Base-by-base conservation (phyloP, 257 asterid genomes). In the Dorcoceras hygrometricum region DNA sequence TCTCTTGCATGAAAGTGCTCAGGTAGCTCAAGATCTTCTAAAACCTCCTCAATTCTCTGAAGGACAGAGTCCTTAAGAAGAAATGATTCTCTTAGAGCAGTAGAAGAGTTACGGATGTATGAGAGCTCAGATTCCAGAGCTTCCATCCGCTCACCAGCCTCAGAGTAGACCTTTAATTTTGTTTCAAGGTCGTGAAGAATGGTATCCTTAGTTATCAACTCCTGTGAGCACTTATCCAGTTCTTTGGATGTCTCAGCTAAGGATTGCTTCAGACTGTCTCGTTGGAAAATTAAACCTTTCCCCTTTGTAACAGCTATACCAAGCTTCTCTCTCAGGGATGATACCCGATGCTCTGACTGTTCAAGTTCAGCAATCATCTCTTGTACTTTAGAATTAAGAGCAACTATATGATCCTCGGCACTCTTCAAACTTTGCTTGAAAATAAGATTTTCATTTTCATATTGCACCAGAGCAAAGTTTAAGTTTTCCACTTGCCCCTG, bases 131-230 rank as follows among this genome's bases (percentile, higher is more conserved):
- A 90, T 76, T 90, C 97, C 75, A 94, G 79, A 73, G 99, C 95
- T 84, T 90, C 99, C 96, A 83, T 91, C 73, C 99, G 96, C 78
- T 94, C 97, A 75, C 93, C 95, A 69, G 97, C 97, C 82, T 90
- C 97, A 23, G 92, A 83, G 81, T 86, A 90, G 69, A 86, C 88
- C 82, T 87, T 80, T 32, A 94, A 81, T 77, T 87, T 90, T 75
- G 85, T 70, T 80, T 94, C 97, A 58, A 94, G 88, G 75, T 94
- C 99, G 71, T 76, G 81, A 76, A 88, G 78, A 77, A 87, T 81
- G 22, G 70, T 81, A 75, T 94, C 99, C 81, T 85, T 90, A 51
- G 80, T 64, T 53, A 83, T 84, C 75, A 88, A 76, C 76, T 94
- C 99, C 80, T 86, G 95, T 2, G 83, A 83, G 80, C 77, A 80